Percentiles rank a stretch among this genome's conserved stretches.
These are phyloP conservation scores for Pythium aristosporum DNA, from an alignment of 352 stramenopile genomes.

Conservation along the genomic window DNA sequence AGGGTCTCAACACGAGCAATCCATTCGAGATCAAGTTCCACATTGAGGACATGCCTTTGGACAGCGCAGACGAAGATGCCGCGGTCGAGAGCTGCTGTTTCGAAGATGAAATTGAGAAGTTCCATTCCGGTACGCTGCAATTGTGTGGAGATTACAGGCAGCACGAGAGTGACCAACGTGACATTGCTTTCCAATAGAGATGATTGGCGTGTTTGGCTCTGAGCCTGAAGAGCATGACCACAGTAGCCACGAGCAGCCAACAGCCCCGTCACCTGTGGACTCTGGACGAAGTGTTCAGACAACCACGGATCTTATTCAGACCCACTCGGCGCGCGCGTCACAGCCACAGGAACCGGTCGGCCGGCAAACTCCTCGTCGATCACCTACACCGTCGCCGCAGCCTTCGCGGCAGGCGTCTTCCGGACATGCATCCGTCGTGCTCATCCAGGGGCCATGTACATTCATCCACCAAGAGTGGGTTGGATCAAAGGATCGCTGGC, in stretches of 20 bases:
- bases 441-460: constrained; percentile 21
- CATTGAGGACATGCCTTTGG: neutral
- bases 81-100: constrained; percentile 10
- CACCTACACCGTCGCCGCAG: neutral
- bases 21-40: constrained; percentile 61
- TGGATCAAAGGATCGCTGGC: constrained; percentile 1
- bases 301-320: neutral
- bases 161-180: no score
- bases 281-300: neutral
- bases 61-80: neutral
- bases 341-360: neutral
- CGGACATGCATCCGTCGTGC: neutral
- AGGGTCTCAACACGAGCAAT: constrained; percentile 27
- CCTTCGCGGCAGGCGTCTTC: neutral
- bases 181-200: constrained; percentile 29
- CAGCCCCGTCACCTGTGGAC: no score
- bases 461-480: constrained; percentile 18
- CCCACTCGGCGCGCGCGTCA: neutral
- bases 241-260: constrained; percentile 4
- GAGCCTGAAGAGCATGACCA: constrained; percentile 38
- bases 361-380: neutral
- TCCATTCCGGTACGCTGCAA: constrained; percentile 37
- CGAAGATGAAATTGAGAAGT: constrained; percentile 39
- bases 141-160: neutral
- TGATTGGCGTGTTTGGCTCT: constrained; percentile 49